Evolutionary conservation across 1,284 basidiomycete genomes (phyloP).

Genomic region (Mycosarcoma maydis): DNA sequence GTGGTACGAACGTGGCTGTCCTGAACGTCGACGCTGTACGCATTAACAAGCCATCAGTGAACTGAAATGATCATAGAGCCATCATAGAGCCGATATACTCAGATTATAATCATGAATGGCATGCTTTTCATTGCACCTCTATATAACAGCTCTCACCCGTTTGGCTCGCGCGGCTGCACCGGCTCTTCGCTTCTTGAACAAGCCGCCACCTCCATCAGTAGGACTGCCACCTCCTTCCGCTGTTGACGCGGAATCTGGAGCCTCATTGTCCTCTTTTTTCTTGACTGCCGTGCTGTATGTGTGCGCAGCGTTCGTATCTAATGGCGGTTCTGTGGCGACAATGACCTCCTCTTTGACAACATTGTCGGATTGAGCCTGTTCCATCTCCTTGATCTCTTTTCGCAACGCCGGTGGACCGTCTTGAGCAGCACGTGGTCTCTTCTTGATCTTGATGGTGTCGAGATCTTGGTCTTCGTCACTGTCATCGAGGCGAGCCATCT

Average conservation of each 20-base stretch:
- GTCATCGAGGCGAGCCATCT: slow-evolving; percentile 15
- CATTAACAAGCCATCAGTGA: too few species aligned
- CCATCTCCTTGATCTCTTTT: slow-evolving; percentile 14
- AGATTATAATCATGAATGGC: too few species aligned
- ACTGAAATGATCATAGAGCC: too few species aligned
- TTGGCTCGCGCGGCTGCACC: slow-evolving; percentile 58
- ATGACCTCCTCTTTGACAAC: slow-evolving; percentile 6
- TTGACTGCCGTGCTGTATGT: background rate
- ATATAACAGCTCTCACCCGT: slow-evolving; percentile 49
- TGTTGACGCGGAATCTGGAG: background rate
- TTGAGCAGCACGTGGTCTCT: slow-evolving; percentile 14
- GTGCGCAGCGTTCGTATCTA: too few species aligned
- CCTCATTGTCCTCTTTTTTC: background rate
- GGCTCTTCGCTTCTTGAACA: slow-evolving; percentile 57
- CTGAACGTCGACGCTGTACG: too few species aligned
- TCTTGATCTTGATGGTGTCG: slow-evolving; percentile 51
- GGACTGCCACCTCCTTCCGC: slow-evolving; percentile 4
- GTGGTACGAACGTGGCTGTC: too few species aligned
- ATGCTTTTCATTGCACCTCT: too few species aligned
- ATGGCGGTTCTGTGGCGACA: too few species aligned
- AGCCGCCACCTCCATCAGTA: slow-evolving; percentile 13
- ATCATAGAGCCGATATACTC: too few species aligned
- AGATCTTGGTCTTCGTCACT: slow-evolving; percentile 40
- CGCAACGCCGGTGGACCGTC: background rate
- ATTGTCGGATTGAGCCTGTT: background rate